phyloP scores from a whole-genome alignment of 164 flowering plant genomes.

The Nymphaea thermarum region DNA sequence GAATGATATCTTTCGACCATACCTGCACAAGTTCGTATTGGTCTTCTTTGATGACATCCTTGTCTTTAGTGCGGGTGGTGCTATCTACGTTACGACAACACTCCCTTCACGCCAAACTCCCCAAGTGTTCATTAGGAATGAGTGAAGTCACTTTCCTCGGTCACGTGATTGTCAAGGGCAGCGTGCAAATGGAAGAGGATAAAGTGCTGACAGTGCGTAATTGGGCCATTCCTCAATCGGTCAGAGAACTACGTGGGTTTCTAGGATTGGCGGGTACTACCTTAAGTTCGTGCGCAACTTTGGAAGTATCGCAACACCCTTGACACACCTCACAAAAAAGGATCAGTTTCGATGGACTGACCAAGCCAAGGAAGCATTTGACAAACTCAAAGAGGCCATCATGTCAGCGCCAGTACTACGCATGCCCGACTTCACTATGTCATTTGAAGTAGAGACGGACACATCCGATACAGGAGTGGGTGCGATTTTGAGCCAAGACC shows the following conservation, averaged over 20 bases:
- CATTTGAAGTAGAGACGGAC: not conserved
- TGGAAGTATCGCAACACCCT: not conserved
- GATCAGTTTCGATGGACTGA: not conserved
- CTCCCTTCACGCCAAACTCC: not conserved
- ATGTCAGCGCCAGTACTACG: not conserved
- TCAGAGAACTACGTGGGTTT: not conserved
- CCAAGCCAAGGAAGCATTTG: not conserved
- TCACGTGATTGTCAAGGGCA: not conserved
- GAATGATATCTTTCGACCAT: not conserved
- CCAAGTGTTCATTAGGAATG: not conserved
- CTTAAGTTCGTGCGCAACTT: not conserved
- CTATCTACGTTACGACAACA: not conserved
- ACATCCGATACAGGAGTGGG: not conserved
- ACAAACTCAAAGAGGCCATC: not conserved
- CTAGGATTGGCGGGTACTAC: not conserved
- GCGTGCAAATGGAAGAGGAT: not conserved
- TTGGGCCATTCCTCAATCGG: not conserved
- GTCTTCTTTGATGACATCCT: slow-evolving; percentile 1
- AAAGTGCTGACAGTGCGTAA: not conserved
- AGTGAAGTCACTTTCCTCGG: not conserved
- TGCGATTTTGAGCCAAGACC: not conserved
- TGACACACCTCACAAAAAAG: not conserved
- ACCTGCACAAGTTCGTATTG: slow-evolving; percentile 1
- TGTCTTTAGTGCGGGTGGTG: slow-evolving; percentile 1
- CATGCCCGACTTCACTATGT: not conserved